Evolutionary conservation across 768 basidiomycete species (phyloP).

Genomic region (Leccinum rimulosum): DNA sequence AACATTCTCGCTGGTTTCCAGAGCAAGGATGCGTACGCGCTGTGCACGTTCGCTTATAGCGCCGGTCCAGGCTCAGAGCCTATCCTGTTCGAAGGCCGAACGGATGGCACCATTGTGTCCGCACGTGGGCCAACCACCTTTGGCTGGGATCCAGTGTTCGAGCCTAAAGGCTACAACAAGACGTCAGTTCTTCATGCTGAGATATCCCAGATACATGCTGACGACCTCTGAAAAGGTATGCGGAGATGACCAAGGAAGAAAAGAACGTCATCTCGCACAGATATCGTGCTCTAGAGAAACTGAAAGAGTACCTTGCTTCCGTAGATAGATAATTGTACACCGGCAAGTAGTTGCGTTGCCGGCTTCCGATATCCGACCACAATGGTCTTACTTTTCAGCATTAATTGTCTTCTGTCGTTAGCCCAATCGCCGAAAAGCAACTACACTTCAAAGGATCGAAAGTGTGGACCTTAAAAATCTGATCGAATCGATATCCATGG

Average conservation of each 20-base stretch:
- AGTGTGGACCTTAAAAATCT: too few relatives aligned
- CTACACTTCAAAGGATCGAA: too few relatives aligned
- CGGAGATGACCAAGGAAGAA: conserved; percentile 61
- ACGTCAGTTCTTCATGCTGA: conserved; percentile 52
- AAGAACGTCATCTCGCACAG: conserved; percentile 70
- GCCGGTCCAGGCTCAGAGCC: conserved; percentile 79
- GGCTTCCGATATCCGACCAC: conserved; percentile 6
- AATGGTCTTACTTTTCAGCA: too few relatives aligned
- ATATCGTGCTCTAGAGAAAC: conserved; percentile 58
- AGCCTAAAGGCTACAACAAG: conserved; percentile 68
- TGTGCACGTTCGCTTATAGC: conserved; percentile 96
- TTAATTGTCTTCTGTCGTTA: too few relatives aligned
- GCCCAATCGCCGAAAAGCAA: too few relatives aligned
- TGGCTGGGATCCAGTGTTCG: conserved; percentile 91
- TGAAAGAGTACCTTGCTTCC: conserved; percentile 41
- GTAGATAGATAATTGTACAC: too few relatives aligned
- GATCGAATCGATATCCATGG: too few relatives aligned
- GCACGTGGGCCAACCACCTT: conserved; percentile 76
- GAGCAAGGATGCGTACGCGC: conserved; percentile 77
- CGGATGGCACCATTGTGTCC: conserved; percentile 86
- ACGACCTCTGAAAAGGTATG: conserved; percentile 42
- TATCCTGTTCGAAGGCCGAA: conserved; percentile 81
- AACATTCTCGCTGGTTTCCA: conserved; percentile 74
- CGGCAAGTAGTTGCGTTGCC: conserved; percentile 15
- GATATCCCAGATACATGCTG: not conserved